Evolutionary conservation across 768 basidiomycete species (phyloP).

Genomic region (Cyclocybe aegerita): DNA sequence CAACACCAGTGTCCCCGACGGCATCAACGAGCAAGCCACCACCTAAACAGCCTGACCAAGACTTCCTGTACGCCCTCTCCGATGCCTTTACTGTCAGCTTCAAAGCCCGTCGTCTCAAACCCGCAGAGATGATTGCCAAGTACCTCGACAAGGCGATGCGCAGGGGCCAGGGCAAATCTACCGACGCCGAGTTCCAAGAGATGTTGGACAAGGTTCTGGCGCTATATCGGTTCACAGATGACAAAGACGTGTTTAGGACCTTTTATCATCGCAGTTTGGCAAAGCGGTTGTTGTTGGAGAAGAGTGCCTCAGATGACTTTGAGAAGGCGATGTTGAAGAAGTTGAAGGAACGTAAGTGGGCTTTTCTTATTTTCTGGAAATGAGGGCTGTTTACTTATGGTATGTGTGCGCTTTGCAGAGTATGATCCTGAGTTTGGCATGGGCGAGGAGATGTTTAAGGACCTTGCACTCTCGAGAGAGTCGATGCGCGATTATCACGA

Average conservation of each 20-base stretch:
- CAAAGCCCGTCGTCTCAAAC: slow-evolving; percentile 74
- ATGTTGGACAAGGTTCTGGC: slow-evolving; percentile 66
- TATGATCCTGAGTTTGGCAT: slow-evolving; percentile 96
- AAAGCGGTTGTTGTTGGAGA: slow-evolving; percentile 82
- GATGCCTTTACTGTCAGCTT: slow-evolving; percentile 78
- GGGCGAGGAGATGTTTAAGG: slow-evolving; percentile 95
- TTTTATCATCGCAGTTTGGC: slow-evolving; percentile 89
- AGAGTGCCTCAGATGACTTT: slow-evolving; percentile 84
- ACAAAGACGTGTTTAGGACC: slow-evolving; percentile 91
- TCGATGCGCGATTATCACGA: slow-evolving; percentile 64
- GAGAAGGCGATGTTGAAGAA: slow-evolving; percentile 84
- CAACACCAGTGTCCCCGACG: slow-evolving; percentile 5
- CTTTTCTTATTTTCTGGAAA: slow-evolving; percentile 1
- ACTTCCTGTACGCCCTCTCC: slow-evolving; percentile 64
- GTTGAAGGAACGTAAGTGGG: slow-evolving; percentile 66
- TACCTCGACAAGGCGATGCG: slow-evolving; percentile 87
- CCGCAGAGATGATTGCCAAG: slow-evolving; percentile 92
- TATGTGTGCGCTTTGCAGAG: slow-evolving; percentile 41
- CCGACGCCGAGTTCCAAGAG: slow-evolving; percentile 61
- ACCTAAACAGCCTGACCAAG: slow-evolving; percentile 41
- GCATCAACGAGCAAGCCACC: slow-evolving; percentile 32
- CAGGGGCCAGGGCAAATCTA: slow-evolving; percentile 72
- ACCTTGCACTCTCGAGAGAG: slow-evolving; percentile 77
- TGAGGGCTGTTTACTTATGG: neutral
- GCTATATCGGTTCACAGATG: slow-evolving; percentile 85